phyloP scores from a whole-genome alignment of 345 rosid species.

The Lepidium africanum region DNA sequence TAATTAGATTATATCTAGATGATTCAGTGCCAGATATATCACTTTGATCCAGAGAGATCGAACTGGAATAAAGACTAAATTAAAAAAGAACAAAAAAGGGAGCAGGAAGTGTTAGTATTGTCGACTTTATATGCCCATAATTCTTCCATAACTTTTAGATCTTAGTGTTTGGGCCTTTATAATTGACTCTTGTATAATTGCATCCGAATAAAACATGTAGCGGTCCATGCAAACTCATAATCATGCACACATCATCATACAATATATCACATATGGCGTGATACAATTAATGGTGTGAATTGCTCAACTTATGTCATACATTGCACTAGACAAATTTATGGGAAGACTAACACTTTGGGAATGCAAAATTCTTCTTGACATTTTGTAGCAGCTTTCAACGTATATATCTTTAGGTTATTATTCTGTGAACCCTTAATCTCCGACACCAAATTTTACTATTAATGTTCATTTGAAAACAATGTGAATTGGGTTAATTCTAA shows the following conservation, averaged over 20 bases:
- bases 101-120: conserved; percentile 4
- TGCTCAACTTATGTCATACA: conserved; percentile 8
- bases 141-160: conserved; percentile 1
- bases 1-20: too few relatives aligned
- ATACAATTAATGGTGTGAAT: too few relatives aligned
- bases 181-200: not conserved
- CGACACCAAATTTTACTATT: not conserved
- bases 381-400: conserved; percentile 1
- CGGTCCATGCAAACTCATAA: conserved; percentile 20
- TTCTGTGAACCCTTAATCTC: not conserved
- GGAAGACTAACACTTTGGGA: conserved; percentile 14
- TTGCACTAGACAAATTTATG: conserved; percentile 10
- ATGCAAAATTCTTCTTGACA: conserved; percentile 19
- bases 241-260: not conserved
- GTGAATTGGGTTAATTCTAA: not conserved
- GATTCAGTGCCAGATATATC: too few relatives aligned
- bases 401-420: conserved; percentile 16
- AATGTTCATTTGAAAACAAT: not conserved
- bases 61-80: not conserved
- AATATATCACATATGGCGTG: not conserved
- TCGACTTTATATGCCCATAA: conserved; percentile 7
- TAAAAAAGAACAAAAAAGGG: not conserved
- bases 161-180: conserved; percentile 11
- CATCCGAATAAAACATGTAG: not conserved
- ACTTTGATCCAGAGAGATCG: not conserved